Evolutionary conservation across 2,329 filamentous ascomycete species (phyloP), one percentile per base, ranked within the genome.

Genomic region (Venturia effusa): DNA sequence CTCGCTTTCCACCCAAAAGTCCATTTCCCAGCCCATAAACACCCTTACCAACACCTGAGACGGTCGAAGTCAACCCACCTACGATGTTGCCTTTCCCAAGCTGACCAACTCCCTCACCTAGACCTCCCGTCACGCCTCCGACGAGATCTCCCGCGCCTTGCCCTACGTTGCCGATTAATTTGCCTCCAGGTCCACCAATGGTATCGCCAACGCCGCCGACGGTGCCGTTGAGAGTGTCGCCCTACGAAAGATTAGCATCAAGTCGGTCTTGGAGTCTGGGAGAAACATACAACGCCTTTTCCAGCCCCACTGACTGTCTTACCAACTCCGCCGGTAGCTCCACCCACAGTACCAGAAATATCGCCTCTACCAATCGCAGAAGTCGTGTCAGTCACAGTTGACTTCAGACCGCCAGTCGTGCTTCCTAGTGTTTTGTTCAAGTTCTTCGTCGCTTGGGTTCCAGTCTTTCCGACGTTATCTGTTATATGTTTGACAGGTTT

Each of bases 21-120:
- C 73, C 73, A 3, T 71, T 72, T 5, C 74, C 59, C n/a, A 76
- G 65, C 0, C 74, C 74, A 3, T 73, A 72, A 57, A 76, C 70
- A 0, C 74, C 74, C 51, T 69, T 71, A 1, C 70, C 69, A 0
- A 78, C 76, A 30, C 77, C 77, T 17, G 76, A 76, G 22, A 77
- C 69, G 6, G 74, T 77, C 15, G 72, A 75, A 7, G 75, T 74
- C 7, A 79, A 66, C 2, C 76, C 76, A 1, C 78, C 78, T 30
- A 79, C 69, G 1, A 79, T 68, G 68, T 80, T 75, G 0, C 78
- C 78, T 59, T 74, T 76, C 0, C 77, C 77, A 1, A 80, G 62
- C 66, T 78, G 78, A 2, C 74, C 74, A 5, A 80, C 75, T 1
- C 77, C 77, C n/a, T 77, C 75, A 4, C 77, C 78, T 2, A 79